Base-by-base conservation (phyloP, 1,139 yeast species). In the Sugiyamaella pinicola region DNA sequence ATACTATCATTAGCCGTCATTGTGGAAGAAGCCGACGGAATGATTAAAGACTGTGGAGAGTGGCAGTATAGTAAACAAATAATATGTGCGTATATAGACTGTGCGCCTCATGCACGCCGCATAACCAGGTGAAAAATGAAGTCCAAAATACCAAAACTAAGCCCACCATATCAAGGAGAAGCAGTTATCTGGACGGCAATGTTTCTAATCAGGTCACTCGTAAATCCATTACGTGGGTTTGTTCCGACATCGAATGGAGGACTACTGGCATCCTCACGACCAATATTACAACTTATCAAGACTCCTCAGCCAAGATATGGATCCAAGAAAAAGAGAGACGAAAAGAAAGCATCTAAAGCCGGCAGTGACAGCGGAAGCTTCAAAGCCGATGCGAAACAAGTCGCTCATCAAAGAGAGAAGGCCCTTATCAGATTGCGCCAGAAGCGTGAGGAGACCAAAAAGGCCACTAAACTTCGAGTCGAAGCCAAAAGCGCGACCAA, bases 321-420 rank as follows among this genome's bases (percentile, higher is more conserved):
- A 22, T 58, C 63, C 40, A 60, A 58, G 41, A 63, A 62, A 53
- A 60, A 61, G 48, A 54, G 58, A 21, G 40, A 52, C 31, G 51
- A 47, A 10, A 50, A 52, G 48, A 47, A 39, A 21, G 55, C 52
- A 31, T 41, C 55, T 22, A 55, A 54, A 26, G 44, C 53, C 1
- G 62, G 55, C 1, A 62, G 55, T 22, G 55, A 59, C 10, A 58
- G 59, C 10, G 53, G 53, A 3, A 56, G 58, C 1, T 61, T 68
- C 38, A 65, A 66, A 51, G 67, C 63, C 12, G 68, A 67, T 50
- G 66, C 64, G 46, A 62, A 66, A 45, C 71, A 67, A 56, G 56
- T 66, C 40, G 71, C 68, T 21, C 60, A 58, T 47, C 72, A 68
- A 59, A 58, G 65, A 31, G 71, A 66, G 48, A 56, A 58, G 47